These are phyloP conservation scores for Lasiosphaeris hirsuta DNA, from an alignment of 495 filamentous ascomycete species.

Conservation along the genomic window DNA sequence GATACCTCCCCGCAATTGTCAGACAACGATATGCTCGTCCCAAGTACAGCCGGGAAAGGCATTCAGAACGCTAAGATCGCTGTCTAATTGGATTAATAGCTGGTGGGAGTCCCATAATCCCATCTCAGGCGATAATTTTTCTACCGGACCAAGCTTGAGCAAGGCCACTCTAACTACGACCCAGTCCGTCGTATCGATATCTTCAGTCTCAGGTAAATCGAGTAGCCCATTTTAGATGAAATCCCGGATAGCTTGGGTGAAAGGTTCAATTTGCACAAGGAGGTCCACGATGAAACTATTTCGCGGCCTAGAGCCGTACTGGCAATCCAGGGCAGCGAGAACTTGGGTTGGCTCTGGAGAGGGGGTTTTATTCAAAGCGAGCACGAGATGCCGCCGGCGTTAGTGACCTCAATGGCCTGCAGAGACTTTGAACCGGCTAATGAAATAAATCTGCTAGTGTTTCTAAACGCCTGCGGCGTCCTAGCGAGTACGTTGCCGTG, in stretches of 20 bases:
- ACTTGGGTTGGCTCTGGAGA: background rate
- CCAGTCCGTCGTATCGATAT: background rate
- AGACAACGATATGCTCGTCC: background rate
- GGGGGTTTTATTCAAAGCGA: background rate
- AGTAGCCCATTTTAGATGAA: background rate
- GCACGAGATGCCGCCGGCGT: background rate
- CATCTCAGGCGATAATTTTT: background rate
- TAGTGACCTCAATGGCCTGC: background rate
- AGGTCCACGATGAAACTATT: background rate
- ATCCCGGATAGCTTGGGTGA: background rate
- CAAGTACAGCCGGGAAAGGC: background rate
- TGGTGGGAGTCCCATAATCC: background rate
- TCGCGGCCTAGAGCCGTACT: background rate
- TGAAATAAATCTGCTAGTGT: background rate
- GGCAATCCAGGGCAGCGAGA: background rate
- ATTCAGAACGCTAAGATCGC: background rate
- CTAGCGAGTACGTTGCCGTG: background rate
- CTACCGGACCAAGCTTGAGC: background rate
- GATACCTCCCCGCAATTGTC: too few species aligned
- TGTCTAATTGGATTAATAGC: background rate
- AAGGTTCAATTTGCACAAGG: background rate
- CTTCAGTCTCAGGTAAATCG: background rate
- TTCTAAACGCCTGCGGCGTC: background rate
- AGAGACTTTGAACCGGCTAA: background rate
- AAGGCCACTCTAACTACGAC: background rate